Base-by-base conservation (phyloP, 176 grass and related monocot species). In the Paspalum vaginatum region DNA sequence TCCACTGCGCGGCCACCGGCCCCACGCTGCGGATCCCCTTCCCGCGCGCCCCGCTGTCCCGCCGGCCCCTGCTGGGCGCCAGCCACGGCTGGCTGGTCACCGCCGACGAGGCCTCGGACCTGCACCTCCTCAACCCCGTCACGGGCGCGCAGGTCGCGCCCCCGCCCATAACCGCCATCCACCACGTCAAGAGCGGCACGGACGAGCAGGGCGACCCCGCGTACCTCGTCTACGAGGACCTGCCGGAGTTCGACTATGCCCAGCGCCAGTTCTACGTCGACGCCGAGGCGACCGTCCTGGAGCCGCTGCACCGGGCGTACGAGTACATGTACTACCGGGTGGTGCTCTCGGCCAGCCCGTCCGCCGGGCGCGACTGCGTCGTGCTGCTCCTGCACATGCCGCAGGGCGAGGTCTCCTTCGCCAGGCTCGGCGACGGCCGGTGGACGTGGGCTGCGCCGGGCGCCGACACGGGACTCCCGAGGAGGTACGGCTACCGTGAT, bases 101-200 rank as follows among this genome's bases (percentile, higher is more conserved):
- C 4, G 53, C 60, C 2, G 60, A 87, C 45, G 11, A 54, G 9
- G 48, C 4, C 8, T 69, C 69, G 13, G 18, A 87, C 39, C 78
- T 77, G 22, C 68, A 60, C 77, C 65, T 87, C 9, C 4, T 87
- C 56, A 87, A 82, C 58, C 84, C 84, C 25, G 11, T 87, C 61
- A 87, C 75, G 21, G 42, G 76, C 18, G 42, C 2, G 0, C 51
- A 37, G n/a, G 38, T 44, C 61, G 9, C 47, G 27, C 85, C 76
- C 46, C 85, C 50, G 10, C 78, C 60, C 8, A 8, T 70, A 43
- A 77, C 60, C 17, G 4, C 46, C 5, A 5, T 83, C 11, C 17
- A 61, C 22, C 44, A 72, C 27, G 38, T 82, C 13, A 37, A 40
- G 26, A 77, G 68, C 12, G 48, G 24, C 2, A 2, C 18, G 1